phyloP scores from a whole-genome alignment of 2,329 filamentous ascomycete species.

The Trichophyton simii region DNA sequence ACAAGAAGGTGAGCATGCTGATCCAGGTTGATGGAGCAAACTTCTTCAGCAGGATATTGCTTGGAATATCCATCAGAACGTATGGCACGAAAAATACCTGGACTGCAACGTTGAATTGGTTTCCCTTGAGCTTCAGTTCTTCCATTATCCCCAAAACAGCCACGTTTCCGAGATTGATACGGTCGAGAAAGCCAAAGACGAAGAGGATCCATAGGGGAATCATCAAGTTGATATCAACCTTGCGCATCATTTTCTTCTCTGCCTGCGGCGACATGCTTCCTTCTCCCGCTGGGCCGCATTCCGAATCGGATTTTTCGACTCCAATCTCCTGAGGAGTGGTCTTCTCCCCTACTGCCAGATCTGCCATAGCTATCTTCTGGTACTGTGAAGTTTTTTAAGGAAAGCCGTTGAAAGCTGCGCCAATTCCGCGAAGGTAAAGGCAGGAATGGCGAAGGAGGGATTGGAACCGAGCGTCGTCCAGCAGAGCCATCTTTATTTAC shows the following conservation, averaged over 20 bases:
- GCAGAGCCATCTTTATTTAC: not conserved
- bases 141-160: slow-evolving; percentile 15
- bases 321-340: not conserved
- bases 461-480: not conserved
- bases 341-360: slow-evolving; percentile 3
- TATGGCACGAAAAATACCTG: slow-evolving; percentile 23
- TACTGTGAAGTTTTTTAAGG: not conserved
- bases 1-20: not conserved
- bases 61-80: slow-evolving; percentile 19
- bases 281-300: not conserved
- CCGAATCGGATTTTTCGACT: slow-evolving; percentile 2
- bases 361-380: not conserved
- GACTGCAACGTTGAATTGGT: slow-evolving; percentile 27
- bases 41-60: slow-evolving; percentile 19
- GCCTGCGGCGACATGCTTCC: not conserved
- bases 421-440: not conserved
- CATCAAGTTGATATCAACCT: slow-evolving; percentile 18
- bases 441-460: not conserved
- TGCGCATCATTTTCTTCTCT: slow-evolving; percentile 11
- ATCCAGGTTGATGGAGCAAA: slow-evolving; percentile 8
- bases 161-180: slow-evolving; percentile 16
- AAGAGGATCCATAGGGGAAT: slow-evolving; percentile 16
- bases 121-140: slow-evolving; percentile 15
- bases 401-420: not conserved
- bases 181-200: slow-evolving; percentile 13